Conservation (phyloP, 495 filamentous ascomycete species). For the Neurospora tetraspora region DNA sequence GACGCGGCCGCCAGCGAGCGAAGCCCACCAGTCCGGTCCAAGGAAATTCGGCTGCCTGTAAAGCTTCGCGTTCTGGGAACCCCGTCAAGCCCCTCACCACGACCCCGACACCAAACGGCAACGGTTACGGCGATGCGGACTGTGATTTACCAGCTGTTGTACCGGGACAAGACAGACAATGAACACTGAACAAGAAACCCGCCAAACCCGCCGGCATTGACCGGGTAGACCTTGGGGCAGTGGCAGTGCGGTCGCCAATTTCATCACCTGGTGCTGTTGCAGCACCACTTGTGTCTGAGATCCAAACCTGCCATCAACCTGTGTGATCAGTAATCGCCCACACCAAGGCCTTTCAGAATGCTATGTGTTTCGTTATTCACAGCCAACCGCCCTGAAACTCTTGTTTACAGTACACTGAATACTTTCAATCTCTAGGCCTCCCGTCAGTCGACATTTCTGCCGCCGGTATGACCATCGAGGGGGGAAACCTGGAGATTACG, state of each 20-base stretch:
- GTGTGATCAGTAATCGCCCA: neutral
- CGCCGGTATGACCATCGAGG: neutral
- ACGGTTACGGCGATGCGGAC: neutral
- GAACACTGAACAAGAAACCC: neutral
- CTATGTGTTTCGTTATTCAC: neutral
- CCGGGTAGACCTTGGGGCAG: neutral
- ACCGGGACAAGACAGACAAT: neutral
- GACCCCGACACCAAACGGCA: neutral
- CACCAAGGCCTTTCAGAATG: neutral
- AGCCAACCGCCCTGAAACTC: neutral
- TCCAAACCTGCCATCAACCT: neutral
- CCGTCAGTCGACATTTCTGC: neutral
- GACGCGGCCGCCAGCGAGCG: neutral
- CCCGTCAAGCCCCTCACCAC: neutral
- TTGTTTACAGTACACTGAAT: neutral
- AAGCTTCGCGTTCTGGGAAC: neutral
- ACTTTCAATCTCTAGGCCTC: neutral
- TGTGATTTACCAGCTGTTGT: neutral
- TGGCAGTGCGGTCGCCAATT: neutral
- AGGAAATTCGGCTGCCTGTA: neutral
- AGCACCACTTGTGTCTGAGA: neutral
- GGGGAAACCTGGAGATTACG: neutral
- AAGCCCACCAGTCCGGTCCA: neutral
- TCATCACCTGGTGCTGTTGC: neutral
- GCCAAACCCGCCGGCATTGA: neutral